phyloP scores from a whole-genome alignment of 2,329 filamentous ascomycete species.

The Aspergillus puulaauensis region DNA sequence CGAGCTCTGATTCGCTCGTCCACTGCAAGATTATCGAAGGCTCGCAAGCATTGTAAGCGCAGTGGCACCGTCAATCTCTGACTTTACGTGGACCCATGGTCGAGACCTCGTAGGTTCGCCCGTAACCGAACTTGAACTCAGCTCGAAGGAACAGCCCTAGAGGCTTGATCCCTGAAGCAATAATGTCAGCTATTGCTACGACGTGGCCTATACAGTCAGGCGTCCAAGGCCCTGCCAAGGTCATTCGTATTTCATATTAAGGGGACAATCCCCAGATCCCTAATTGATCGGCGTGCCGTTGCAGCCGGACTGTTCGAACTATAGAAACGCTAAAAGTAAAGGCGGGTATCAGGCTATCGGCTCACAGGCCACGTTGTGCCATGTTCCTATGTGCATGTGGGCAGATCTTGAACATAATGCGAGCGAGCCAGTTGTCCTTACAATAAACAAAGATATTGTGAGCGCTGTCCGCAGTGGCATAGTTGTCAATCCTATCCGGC shows the following conservation, averaged over 20 bases:
- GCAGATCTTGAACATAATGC: not conserved
- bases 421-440: not conserved
- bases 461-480: too few relatives aligned
- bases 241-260: not conserved
- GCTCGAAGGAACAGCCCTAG: not conserved
- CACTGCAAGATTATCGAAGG: not conserved
- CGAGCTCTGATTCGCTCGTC: not conserved
- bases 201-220: not conserved
- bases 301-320: not conserved
- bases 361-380: not conserved
- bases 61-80: not conserved
- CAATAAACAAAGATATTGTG: too few relatives aligned
- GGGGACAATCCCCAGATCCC: not conserved
- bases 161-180: not conserved
- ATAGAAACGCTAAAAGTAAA: not conserved
- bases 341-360: too few relatives aligned
- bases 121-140: not conserved
- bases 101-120: not conserved
- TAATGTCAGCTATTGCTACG: not conserved
- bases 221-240: not conserved
- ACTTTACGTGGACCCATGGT: not conserved
- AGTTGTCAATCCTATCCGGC: not conserved
- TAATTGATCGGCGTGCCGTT: not conserved
- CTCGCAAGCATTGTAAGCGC: not conserved
- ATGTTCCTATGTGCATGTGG: not conserved